Evolutionary conservation across 441 rosid genomes (phyloP), one percentile per base, ranked within the genome.

Genomic region (Dalechampia spathulata): DNA sequence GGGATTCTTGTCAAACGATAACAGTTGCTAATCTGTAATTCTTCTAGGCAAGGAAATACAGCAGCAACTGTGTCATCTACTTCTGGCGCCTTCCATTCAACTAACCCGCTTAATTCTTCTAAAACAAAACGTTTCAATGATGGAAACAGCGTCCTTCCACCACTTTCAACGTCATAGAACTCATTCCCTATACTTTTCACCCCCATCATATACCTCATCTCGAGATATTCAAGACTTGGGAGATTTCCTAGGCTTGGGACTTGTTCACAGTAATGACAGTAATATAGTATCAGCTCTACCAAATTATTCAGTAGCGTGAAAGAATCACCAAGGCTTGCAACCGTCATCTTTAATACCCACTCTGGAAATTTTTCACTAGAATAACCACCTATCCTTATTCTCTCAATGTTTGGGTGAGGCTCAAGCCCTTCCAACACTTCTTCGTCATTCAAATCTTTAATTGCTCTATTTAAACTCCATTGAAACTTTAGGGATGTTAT

Each of bases 161-260:
- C 30, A 13, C 43, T 36, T 5, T 11, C 39, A 36, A 36, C 13
- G 6, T 13, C 39, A 36, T 36, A 36, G 2, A 36, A 36, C 13
- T 62, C 64, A 39, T 17, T 53, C 2, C 61, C 61, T 34, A 73
- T 28, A 36, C 46, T 14, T 40, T 16, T 43, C 3, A 73, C 58
- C 4, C 23, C 58, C 1, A 25, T 12, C 51, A 69, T 15, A 3
- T 38, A 20, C 5, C 15, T 1, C 22, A 73, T 16, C 57, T 51
- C 27, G 27, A 60, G 64, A 54, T 21, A 39, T 42, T 41, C 41
- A 42, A 69, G 69, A 26, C 20, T 8, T 20, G 64, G 64, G 34
- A 73, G 68, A 51, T 46, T 53, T 21, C 77, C 77, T 1, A 73
- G 66, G 2, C 38, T 47, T 34, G 64, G 56, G 14, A 73, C 46